phyloP scores from a whole-genome alignment of 1,139 yeast species.

The Nadsonia starkeyi-henricii region DNA sequence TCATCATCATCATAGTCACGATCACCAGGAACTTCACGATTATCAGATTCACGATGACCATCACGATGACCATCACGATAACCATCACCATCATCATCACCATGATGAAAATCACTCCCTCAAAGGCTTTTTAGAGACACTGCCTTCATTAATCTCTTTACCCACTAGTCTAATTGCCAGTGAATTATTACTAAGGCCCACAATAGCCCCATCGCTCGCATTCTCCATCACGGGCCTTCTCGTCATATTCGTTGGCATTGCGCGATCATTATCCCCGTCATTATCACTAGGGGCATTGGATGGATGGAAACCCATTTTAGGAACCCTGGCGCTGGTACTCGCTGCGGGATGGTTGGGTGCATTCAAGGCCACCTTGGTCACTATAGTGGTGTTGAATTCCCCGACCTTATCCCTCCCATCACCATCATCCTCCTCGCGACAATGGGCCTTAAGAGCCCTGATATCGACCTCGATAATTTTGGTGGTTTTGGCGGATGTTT shows the following conservation, averaged over 20 bases:
- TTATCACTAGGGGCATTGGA: too few relatives aligned
- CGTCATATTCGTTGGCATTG: too few relatives aligned
- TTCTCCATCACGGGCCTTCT: too few relatives aligned
- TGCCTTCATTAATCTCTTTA: conserved; percentile 25
- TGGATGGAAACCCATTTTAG: too few relatives aligned
- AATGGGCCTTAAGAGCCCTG: conserved; percentile 10
- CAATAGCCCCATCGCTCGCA: too few relatives aligned
- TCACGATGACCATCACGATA: conserved; percentile 3
- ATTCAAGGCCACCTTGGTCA: conserved; percentile 13
- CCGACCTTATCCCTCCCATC: conserved; percentile 6
- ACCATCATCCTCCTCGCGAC: conserved; percentile 6
- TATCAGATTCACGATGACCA: conserved; percentile 1
- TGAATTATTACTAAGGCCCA: conserved; percentile 14
- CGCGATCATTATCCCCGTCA: too few relatives aligned
- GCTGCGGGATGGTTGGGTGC: conserved; percentile 16
- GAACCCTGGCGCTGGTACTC: too few relatives aligned
- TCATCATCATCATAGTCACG: conserved; percentile 1
- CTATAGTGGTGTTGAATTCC: conserved; percentile 15
- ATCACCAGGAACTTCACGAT: conserved; percentile 1
- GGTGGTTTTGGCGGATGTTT: conserved; percentile 12
- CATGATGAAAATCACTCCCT: conserved; percentile 3
- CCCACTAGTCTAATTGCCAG: conserved; percentile 23
- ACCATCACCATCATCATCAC: conserved; percentile 4
- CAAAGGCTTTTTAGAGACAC: conserved; percentile 15
- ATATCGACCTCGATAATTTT: conserved; percentile 9